Evolutionary conservation across 2,329 filamentous ascomycete species (phyloP), one percentile per base, ranked within the genome.

Genomic region (Mollisia scopiformis): DNA sequence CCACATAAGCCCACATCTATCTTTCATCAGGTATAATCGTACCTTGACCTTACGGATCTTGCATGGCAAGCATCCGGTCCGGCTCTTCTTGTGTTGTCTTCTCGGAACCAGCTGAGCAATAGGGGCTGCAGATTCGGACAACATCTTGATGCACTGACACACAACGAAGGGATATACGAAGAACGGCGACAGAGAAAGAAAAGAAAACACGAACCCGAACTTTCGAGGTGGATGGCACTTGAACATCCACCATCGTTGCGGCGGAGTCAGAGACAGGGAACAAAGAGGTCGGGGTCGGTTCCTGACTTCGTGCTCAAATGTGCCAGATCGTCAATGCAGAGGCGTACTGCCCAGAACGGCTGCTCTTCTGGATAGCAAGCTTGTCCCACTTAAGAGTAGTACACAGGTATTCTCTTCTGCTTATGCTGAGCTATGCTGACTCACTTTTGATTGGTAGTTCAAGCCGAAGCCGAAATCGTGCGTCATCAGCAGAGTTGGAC

Each of bases 21-120:
- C 8, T 25, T 10, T 39, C 19, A 2, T 33, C n/a, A n/a, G n/a
- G n/a, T 5, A 21, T 7, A 27, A 25, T 31, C 35, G 11, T 11
- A 57, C 58, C 28, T 61, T 61, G 25, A 61, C 47, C 54, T 57
- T 57, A 8, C 53, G 49, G 23, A 37, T 39, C 31, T 55, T 57
- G 13, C 58, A 61, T 39, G 43, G 53, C n/a, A 21, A 16, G 21
- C 58, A 61, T 2, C 58, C 58, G 19, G 46, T 61, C n/a, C 50
- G 50, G 10, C 47, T 53, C 30, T 61, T 61, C 39, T 54, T 52
- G 21, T 61, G 58, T 11, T 39, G 33, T 52, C 55, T 58, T 16
- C 52, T 58, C 3, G 33, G 14, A 27, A 58, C 30, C 19, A 47
- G 46, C n/a, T n/a, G n/a, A n/a, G n/a, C n/a, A 33, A 33, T 19